A percentile compares a stretch with the other conserved stretches of the same genome.
phyloP scores from a whole-genome alignment of 805 yeast genomes.

The Wickerhamiella occidentalis region DNA sequence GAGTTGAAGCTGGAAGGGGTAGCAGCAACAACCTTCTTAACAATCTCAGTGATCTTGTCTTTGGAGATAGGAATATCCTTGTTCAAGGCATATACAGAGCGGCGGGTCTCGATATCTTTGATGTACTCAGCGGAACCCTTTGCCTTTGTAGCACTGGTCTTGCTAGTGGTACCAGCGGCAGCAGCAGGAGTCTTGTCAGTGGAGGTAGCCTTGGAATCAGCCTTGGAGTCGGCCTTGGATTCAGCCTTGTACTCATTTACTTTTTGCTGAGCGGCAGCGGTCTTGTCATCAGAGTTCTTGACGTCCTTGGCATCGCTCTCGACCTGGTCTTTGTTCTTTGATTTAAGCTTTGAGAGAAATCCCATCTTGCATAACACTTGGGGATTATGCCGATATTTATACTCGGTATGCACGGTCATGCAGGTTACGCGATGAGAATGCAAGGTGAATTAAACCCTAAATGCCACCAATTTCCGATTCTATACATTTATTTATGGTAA shows the following conservation, averaged over 20 bases:
- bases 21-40: conserved; percentile 36
- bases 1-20: conserved; percentile 44
- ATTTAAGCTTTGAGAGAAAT: conserved; percentile 4
- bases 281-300: conserved; percentile 1
- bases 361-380: conserved; percentile 3
- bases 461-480: not conserved
- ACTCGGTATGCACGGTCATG: conserved; percentile 2
- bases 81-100: conserved; percentile 37
- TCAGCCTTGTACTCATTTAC: not conserved
- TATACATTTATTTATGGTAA: too few species aligned
- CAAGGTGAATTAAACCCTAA: not conserved
- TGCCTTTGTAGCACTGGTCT: not conserved
- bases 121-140: conserved; percentile 6
- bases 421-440: not conserved
- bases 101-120: conserved; percentile 29
- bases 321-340: not conserved
- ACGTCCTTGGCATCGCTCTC: not conserved
- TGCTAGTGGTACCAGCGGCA: not conserved
- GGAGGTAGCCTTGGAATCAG: not conserved
- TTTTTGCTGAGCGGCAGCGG: not conserved
- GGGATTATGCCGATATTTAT: conserved; percentile 2
- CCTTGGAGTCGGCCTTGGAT: not conserved
- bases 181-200: not conserved
- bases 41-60: conserved; percentile 31
- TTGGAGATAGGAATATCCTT: conserved; percentile 35